Percentiles rank a stretch among this genome's conserved stretches.
These are phyloP conservation scores for Aspergillus panamensis DNA, from an alignment of 495 filamentous ascomycete genomes.

Conservation along the genomic window DNA sequence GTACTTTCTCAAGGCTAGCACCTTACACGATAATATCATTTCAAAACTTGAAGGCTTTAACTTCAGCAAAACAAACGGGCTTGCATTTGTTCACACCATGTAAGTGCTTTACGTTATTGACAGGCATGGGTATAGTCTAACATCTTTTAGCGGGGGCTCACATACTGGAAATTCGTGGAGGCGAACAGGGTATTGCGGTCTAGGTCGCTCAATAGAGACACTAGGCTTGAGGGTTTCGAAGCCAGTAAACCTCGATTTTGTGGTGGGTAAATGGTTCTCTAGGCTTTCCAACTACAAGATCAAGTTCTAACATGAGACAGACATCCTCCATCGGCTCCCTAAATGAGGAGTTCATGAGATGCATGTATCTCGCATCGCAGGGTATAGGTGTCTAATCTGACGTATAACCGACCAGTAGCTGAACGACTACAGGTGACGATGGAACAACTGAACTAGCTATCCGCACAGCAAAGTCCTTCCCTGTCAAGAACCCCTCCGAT, in stretches of 20 bases:
- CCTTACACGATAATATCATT: constrained; percentile 58
- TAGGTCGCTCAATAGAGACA: constrained; percentile 56
- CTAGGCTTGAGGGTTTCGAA: constrained; percentile 51
- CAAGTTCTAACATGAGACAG: constrained; percentile 34
- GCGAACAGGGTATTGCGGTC: constrained; percentile 66
- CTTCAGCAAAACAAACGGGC: constrained; percentile 60
- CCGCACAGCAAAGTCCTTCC: constrained; percentile 35
- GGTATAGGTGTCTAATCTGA: constrained; percentile 43
- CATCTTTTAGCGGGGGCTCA: constrained; percentile 44
- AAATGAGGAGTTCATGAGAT: constrained; percentile 61
- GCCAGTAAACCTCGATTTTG: constrained; percentile 56
- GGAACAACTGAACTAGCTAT: constrained; percentile 54
- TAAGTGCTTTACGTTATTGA: constrained; percentile 17
- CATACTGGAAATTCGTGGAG: constrained; percentile 52
- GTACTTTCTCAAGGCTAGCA: constrained; percentile 66
- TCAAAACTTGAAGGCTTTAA: constrained; percentile 65
- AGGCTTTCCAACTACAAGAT: background rate
- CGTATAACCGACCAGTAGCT: background rate
- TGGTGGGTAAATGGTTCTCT: constrained; percentile 37
- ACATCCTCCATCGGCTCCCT: constrained; percentile 77
- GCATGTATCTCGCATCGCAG: constrained; percentile 71
- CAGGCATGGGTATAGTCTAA: background rate
- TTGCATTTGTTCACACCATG: constrained; percentile 82
- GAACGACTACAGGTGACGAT: constrained; percentile 49
- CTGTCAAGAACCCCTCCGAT: constrained; percentile 14